Percentiles rank a stretch among this genome's conserved stretches.
Evolutionary conservation across 2,329 filamentous ascomycete species (phyloP).

Genomic region (Sclerotiophoma versabilis): DNA sequence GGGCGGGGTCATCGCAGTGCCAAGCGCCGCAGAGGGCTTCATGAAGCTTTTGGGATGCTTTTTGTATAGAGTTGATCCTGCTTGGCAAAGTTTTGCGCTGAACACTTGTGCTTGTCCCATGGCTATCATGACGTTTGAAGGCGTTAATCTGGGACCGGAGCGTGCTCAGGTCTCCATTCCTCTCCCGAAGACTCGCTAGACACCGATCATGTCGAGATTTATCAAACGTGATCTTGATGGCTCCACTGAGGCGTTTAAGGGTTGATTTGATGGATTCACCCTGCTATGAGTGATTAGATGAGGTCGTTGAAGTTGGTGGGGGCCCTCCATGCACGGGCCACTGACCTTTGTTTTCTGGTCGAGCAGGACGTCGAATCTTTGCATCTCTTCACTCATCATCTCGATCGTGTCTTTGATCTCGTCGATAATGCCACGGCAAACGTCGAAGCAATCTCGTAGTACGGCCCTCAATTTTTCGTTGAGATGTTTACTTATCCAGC

Average conservation of each 20-base stretch:
- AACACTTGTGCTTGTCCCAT: conserved; percentile 1
- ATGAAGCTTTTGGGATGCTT: conserved; percentile 30
- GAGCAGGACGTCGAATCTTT: conserved; percentile 25
- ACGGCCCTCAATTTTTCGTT: conserved; percentile 22
- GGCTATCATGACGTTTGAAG: conserved; percentile 21
- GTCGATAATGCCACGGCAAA: conserved; percentile 25
- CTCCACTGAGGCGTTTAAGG: conserved; percentile 22
- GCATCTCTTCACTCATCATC: conserved; percentile 20
- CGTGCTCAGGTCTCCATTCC: conserved; percentile 27
- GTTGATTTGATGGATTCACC: conserved; percentile 23
- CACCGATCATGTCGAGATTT: conserved; percentile 26
- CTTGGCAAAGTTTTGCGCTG: conserved; percentile 15
- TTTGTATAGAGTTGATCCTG: conserved; percentile 17
- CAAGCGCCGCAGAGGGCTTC: conserved; percentile 32
- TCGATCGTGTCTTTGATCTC: conserved; percentile 21
- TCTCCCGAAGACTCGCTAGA: conserved; percentile 22
- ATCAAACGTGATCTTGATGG: conserved; percentile 24
- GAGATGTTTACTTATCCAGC: conserved; percentile 25
- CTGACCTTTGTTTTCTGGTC: conserved; percentile 22
- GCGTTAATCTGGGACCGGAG: conserved; percentile 26
- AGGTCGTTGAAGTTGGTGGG: too few species aligned
- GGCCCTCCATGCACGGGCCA: neutral
- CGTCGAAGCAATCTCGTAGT: conserved; percentile 22
- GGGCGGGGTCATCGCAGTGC: conserved; percentile 27
- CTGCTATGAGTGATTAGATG: conserved; percentile 2